phyloP scores from a whole-genome alignment of 257 asterid species.

The Plantago elongata region DNA sequence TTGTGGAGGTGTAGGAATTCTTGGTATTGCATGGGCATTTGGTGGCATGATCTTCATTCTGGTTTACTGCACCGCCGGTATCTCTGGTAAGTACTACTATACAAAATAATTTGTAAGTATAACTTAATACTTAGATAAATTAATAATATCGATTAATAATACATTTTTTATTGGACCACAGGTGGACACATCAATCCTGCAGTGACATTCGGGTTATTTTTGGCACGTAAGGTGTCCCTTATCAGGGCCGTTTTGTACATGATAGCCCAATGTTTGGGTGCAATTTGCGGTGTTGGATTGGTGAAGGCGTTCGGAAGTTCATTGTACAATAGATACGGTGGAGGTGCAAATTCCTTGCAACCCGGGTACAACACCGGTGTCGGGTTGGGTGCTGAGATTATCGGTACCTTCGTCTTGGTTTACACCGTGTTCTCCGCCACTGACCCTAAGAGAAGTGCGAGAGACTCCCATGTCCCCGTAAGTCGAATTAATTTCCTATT shows the following conservation, averaged over 20 bases:
- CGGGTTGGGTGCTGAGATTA: conserved; percentile 78
- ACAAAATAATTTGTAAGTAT: too few relatives aligned
- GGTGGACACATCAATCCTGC: conserved; percentile 80
- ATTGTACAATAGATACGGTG: conserved; percentile 44
- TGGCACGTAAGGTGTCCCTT: conserved; percentile 74
- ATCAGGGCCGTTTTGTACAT: conserved; percentile 63
- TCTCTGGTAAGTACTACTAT: conserved; percentile 43
- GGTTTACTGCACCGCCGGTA: conserved; percentile 92
- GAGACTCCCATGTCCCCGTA: conserved; percentile 86
- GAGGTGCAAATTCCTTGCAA: conserved; percentile 53
- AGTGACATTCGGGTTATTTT: conserved; percentile 68
- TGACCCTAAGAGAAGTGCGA: conserved; percentile 76
- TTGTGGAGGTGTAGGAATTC: conserved; percentile 80
- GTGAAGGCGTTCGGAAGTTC: conserved; percentile 64
- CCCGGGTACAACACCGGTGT: conserved; percentile 60
- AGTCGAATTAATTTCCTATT: conserved; percentile 5
- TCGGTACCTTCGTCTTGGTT: conserved; percentile 76
- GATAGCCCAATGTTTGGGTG: conserved; percentile 73
- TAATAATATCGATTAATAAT: neutral
- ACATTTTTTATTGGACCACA: conserved; percentile 4
- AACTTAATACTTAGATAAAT: neutral
- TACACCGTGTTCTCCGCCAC: conserved; percentile 90
- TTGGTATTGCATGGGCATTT: conserved; percentile 85
- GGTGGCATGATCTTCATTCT: conserved; percentile 86
- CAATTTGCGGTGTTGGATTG: conserved; percentile 69